Evolutionary conservation across 768 basidiomycete genomes (phyloP).

Genomic region (Phylloporus sp.): DNA sequence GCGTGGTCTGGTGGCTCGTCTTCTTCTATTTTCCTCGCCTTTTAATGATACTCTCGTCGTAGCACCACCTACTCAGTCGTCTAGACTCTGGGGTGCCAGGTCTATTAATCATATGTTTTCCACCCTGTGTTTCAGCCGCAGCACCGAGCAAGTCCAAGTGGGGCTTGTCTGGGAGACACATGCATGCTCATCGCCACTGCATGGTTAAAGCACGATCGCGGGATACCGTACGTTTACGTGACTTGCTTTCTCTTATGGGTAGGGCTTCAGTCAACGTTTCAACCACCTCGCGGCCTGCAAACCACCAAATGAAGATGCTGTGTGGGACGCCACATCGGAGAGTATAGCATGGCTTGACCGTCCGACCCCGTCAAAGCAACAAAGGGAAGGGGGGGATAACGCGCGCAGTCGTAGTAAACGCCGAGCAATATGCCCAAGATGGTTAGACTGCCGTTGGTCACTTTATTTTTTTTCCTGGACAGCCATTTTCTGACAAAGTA

Average conservation of each 20-base stretch:
- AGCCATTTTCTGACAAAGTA: not conserved
- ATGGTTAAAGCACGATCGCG: slow-evolving; percentile 25
- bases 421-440: slow-evolving; percentile 10
- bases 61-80: slow-evolving; percentile 8
- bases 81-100: slow-evolving; percentile 15
- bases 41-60: slow-evolving; percentile 15
- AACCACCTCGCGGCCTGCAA: slow-evolving; percentile 12
- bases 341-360: slow-evolving; percentile 9
- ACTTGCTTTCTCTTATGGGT: not conserved
- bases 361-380: not conserved
- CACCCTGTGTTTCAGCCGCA: slow-evolving; percentile 14
- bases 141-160: slow-evolving; percentile 3
- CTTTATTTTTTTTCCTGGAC: not conserved
- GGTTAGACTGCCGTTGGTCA: not conserved
- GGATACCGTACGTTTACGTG: slow-evolving; percentile 30
- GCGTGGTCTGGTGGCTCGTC: slow-evolving; percentile 6
- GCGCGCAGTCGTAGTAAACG: slow-evolving; percentile 13
- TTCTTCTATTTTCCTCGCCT: slow-evolving; percentile 5
- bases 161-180: slow-evolving; percentile 9
- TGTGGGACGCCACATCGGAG: slow-evolving; percentile 14
- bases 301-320: slow-evolving; percentile 16
- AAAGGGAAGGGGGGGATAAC: slow-evolving; percentile 11
- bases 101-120: slow-evolving; percentile 16
- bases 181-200: slow-evolving; percentile 30
- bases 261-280: not conserved